phyloP scores from a whole-genome alignment of 306 rosid species.

The Dryas octopetala region DNA sequence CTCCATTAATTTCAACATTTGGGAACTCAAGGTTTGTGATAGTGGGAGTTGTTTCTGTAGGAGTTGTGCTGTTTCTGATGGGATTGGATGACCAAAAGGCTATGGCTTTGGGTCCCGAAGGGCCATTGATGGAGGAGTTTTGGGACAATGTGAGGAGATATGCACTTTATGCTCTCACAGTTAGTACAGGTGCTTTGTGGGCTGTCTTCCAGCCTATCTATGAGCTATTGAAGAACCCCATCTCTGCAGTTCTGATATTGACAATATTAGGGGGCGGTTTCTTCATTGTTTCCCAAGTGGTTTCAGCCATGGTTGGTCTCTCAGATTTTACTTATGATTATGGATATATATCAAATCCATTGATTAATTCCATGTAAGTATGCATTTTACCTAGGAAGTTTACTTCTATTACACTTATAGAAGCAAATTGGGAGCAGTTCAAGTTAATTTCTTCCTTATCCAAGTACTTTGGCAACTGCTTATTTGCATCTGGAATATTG shows the following conservation, averaged over 20 bases:
- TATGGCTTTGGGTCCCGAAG: conserved; percentile 84
- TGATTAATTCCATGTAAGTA: background rate
- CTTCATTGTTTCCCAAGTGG: conserved; percentile 66
- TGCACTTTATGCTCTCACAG: conserved; percentile 77
- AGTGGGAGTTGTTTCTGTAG: conserved; percentile 67
- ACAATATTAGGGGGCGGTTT: conserved; percentile 59
- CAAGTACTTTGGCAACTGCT: background rate
- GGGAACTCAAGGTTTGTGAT: conserved; percentile 43
- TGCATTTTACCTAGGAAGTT: background rate
- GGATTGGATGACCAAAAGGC: conserved; percentile 65
- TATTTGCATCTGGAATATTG: background rate
- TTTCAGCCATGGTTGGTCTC: conserved; percentile 90
- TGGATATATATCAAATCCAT: conserved; percentile 23
- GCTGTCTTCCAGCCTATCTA: conserved; percentile 57
- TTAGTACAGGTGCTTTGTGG: conserved; percentile 83
- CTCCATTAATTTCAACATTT: too few species aligned
- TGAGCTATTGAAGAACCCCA: conserved; percentile 81
- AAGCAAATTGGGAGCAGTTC: conserved; percentile 4
- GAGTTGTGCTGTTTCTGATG: conserved; percentile 47
- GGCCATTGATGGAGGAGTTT: conserved; percentile 89
- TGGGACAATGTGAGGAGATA: conserved; percentile 96
- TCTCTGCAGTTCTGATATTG: conserved; percentile 73
- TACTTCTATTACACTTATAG: background rate
- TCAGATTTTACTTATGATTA: conserved; percentile 73
- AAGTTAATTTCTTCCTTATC: background rate